Conservation (phyloP, 805 yeast species). For the Saccharomycopsis lassenensis region DNA sequence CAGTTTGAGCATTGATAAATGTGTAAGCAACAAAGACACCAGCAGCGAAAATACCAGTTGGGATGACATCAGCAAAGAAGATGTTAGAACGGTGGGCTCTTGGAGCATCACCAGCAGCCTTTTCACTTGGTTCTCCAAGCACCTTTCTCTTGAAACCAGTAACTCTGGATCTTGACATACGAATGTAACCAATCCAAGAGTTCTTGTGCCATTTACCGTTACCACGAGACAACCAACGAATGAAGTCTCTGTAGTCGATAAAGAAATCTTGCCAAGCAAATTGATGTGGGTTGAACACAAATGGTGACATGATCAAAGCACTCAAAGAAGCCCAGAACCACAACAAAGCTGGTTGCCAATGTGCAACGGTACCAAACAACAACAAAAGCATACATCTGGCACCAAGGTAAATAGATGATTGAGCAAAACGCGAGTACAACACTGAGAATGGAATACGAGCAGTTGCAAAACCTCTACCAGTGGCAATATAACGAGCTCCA, state of each 20-base stretch:
- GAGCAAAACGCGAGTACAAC: conserved; percentile 67
- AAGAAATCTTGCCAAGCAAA: conserved; percentile 60
- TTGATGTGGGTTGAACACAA: conserved; percentile 69
- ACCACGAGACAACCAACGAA: conserved; percentile 77
- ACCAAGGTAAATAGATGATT: conserved; percentile 71
- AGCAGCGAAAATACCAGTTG: conserved; percentile 61
- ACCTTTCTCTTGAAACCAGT: conserved; percentile 82
- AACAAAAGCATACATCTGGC: conserved; percentile 56
- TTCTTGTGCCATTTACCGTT: conserved; percentile 52
- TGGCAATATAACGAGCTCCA: conserved; percentile 83
- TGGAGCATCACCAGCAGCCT: conserved; percentile 51
- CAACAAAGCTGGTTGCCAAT: conserved; percentile 67
- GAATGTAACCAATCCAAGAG: conserved; percentile 73
- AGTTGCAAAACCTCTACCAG: conserved; percentile 92
- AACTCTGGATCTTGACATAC: conserved; percentile 72
- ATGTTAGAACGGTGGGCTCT: conserved; percentile 73
- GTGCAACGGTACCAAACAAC: conserved; percentile 63
- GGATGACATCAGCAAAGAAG: conserved; percentile 66
- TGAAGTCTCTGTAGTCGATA: conserved; percentile 49
- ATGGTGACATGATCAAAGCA: conserved; percentile 61
- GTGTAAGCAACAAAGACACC: conserved; percentile 63
- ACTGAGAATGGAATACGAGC: conserved; percentile 62
- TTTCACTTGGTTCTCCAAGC: conserved; percentile 57
- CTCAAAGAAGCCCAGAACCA: conserved; percentile 68
- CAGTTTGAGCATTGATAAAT: conserved; percentile 80